phyloP scores from a whole-genome alignment of 164 flowering plant species.

The Nymphaea thermarum region DNA sequence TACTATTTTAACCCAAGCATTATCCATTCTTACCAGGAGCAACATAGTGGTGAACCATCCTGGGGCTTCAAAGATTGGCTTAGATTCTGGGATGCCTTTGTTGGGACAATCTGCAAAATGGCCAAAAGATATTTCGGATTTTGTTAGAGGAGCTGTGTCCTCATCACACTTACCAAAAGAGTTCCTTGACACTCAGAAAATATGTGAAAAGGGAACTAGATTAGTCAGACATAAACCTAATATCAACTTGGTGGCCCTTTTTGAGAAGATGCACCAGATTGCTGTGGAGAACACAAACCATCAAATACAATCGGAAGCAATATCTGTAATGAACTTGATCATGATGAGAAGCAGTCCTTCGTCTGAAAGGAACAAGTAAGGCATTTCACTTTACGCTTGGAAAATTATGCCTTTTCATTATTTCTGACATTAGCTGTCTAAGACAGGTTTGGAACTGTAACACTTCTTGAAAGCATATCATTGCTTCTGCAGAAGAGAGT shows the following conservation, averaged over 20 bases:
- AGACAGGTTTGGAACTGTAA: constrained; percentile 43
- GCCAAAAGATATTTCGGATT: background rate
- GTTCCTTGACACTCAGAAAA: constrained; percentile 11
- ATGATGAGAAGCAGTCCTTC: constrained; percentile 49
- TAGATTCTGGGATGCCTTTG: background rate
- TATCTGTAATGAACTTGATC: constrained; percentile 68
- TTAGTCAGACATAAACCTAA: constrained; percentile 7
- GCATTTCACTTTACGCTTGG: background rate
- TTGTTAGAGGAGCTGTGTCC: background rate
- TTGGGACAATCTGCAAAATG: background rate
- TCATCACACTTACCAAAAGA: constrained; percentile 8
- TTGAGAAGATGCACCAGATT: constrained; percentile 45
- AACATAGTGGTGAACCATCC: background rate
- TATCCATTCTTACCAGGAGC: background rate
- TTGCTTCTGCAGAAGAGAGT: constrained; percentile 46
- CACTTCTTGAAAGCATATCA: constrained; percentile 39
- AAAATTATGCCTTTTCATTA: too few species aligned
- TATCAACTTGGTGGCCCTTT: constrained; percentile 42
- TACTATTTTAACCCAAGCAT: background rate
- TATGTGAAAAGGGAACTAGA: constrained; percentile 6
- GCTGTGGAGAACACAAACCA: constrained; percentile 26
- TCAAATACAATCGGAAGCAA: constrained; percentile 44
- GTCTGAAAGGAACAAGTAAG: constrained; percentile 63
- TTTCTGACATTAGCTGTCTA: background rate
- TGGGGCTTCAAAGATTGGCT: background rate